These are phyloP conservation scores for Candida takata DNA, from an alignment of 805 yeast species.

Conservation along the genomic window DNA sequence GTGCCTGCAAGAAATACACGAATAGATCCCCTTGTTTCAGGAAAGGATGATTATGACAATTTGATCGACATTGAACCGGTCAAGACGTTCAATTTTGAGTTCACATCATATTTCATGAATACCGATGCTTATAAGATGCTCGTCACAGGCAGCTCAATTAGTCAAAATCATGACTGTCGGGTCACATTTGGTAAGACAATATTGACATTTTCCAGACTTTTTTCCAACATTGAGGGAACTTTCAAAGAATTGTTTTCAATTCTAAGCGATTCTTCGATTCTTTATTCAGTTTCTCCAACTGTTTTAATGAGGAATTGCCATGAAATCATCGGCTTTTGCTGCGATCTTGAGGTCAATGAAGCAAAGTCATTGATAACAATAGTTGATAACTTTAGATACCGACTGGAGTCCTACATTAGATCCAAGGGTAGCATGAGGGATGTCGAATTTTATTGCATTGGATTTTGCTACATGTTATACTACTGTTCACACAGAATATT, in stretches of 20 bases:
- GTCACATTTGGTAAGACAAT: conserved; percentile 10
- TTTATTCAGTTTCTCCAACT: conserved; percentile 2
- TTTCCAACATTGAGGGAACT: conserved; percentile 7
- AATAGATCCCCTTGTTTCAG: no score
- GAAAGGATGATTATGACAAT: no score
- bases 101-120: conserved; percentile 3
- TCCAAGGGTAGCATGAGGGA: conserved; percentile 16
- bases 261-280: conserved; percentile 2
- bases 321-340: conserved; percentile 12
- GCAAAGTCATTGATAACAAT: conserved; percentile 12
- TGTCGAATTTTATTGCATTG: conserved; percentile 14
- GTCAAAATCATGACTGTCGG: conserved; percentile 5
- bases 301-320: conserved; percentile 7
- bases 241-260: conserved; percentile 9
- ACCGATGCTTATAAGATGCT: conserved; percentile 13
- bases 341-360: conserved; percentile 5
- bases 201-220: conserved; percentile 10
- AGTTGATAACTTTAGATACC: conserved; percentile 16
- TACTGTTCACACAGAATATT: conserved; percentile 8
- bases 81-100: no score
- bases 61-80: background rate
- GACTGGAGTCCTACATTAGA: conserved; percentile 14
- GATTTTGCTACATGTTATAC: conserved; percentile 16
- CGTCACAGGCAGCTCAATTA: conserved; percentile 4
- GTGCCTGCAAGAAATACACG: no score